A percentile compares a stretch with the other conserved stretches of the same genome.
phyloP scores from a whole-genome alignment of 805 yeast species.

The Starmerella gropengiesseri region DNA sequence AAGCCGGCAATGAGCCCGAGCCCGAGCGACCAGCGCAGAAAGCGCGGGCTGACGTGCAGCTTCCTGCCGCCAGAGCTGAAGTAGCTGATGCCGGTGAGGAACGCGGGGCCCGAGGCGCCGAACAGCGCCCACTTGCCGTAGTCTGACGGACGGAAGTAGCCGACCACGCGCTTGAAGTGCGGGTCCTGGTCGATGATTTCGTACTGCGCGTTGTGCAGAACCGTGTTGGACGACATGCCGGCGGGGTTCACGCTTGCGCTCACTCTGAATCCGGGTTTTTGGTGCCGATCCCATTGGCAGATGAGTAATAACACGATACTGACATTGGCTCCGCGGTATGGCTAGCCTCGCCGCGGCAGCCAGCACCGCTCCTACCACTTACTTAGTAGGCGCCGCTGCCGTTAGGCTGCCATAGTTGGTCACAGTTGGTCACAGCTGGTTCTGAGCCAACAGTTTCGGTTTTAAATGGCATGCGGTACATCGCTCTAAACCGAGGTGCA shows the following conservation, averaged over 20 bases:
- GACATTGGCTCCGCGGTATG: neutral
- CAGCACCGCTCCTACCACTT: too few species aligned
- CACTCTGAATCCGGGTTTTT: neutral
- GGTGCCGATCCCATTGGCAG: conserved; percentile 16
- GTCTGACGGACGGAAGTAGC: conserved; percentile 62
- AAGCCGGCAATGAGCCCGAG: conserved; percentile 69
- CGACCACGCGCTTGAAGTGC: conserved; percentile 56
- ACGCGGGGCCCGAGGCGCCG: conserved; percentile 41
- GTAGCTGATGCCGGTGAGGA: conserved; percentile 37
- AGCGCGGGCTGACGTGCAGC: conserved; percentile 43
- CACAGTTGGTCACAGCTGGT: too few species aligned
- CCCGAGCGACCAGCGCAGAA: conserved; percentile 48
- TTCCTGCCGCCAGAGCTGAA: conserved; percentile 41
- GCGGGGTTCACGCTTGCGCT: conserved; percentile 7
- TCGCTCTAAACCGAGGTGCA: too few species aligned
- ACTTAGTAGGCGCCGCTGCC: too few species aligned
- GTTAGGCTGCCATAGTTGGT: too few species aligned
- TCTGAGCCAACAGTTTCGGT: too few species aligned
- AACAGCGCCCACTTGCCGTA: conserved; percentile 40
- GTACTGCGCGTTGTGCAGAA: conserved; percentile 25
- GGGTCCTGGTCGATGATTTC: conserved; percentile 71
- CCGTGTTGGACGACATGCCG: conserved; percentile 20
- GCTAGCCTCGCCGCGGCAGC: neutral
- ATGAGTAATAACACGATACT: conserved; percentile 4
- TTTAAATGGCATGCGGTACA: too few species aligned